phyloP scores from a whole-genome alignment of 805 yeast genomes.

The Hanseniaspora lindneri region DNA sequence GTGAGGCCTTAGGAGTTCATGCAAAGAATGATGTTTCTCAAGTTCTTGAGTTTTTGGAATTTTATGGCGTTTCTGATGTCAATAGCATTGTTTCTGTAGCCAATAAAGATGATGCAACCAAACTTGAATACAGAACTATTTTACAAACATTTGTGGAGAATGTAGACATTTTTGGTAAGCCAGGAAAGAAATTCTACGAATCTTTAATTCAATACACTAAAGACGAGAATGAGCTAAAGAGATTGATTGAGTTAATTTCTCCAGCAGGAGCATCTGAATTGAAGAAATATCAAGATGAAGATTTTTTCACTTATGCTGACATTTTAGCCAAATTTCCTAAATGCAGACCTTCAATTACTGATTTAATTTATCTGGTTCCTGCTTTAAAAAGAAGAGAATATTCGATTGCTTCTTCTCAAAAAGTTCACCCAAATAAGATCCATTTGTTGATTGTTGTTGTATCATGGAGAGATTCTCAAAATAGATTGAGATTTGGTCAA shows the following conservation, averaged over 20 bases:
- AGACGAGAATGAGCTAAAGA: conserved; percentile 52
- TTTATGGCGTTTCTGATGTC: conserved; percentile 55
- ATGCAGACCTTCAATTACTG: conserved; percentile 64
- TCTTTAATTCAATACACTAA: conserved; percentile 60
- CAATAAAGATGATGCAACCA: conserved; percentile 46
- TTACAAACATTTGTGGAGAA: conserved; percentile 71
- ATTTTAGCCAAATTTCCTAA: conserved; percentile 58
- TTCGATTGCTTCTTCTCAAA: conserved; percentile 94
- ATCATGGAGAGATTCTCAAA: conserved; percentile 82
- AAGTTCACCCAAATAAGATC: conserved; percentile 78
- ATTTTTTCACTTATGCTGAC: conserved; percentile 70
- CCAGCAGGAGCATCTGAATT: conserved; percentile 76
- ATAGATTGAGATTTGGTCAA: conserved; percentile 82
- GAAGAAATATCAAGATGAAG: conserved; percentile 75
- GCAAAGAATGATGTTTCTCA: conserved; percentile 63
- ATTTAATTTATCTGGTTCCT: conserved; percentile 60
- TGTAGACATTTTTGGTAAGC: conserved; percentile 84
- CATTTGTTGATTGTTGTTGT: conserved; percentile 89
- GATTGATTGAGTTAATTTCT: conserved; percentile 52
- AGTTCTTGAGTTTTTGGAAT: conserved; percentile 56
- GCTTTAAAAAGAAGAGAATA: conserved; percentile 94
- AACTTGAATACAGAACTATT: conserved; percentile 64
- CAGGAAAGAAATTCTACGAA: conserved; percentile 90
- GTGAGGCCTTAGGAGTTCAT: conserved; percentile 93
- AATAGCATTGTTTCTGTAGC: conserved; percentile 60